Evolutionary conservation across 148 eudicot species (phyloP).

Genomic region (Spergularia bocconei): DNA sequence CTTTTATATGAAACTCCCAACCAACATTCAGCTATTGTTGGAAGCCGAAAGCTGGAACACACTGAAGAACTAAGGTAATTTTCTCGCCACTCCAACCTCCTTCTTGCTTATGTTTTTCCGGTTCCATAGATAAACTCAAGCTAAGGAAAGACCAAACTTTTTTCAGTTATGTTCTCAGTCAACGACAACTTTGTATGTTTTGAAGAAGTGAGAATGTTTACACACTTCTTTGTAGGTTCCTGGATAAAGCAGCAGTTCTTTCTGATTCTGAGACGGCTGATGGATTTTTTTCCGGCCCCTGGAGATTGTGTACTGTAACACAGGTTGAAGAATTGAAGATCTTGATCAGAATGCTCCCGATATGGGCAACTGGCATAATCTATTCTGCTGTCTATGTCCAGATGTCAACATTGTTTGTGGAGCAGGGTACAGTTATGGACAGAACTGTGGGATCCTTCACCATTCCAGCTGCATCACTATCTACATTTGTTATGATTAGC

Average conservation of each 20-base stretch:
- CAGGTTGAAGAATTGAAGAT: conserved; percentile 74
- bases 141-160: background rate
- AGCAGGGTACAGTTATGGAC: conserved; percentile 53
- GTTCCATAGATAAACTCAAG: conserved; percentile 28
- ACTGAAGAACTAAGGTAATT: conserved; percentile 57
- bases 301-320: conserved; percentile 64
- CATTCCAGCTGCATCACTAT: conserved; percentile 67
- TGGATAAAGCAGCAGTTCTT: conserved; percentile 64
- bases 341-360: conserved; percentile 52
- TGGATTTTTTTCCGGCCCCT: conserved; percentile 28
- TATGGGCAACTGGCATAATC: conserved; percentile 67
- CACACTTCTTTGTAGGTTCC: conserved; percentile 37
- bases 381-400: conserved; percentile 57
- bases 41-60: conserved; percentile 61
- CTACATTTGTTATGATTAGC: conserved; percentile 58
- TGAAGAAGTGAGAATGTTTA: background rate
- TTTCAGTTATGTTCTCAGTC: too few relatives aligned
- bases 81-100: conserved; percentile 16
- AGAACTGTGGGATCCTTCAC: conserved; percentile 36
- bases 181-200: background rate
- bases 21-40: conserved; percentile 47
- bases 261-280: conserved; percentile 15
- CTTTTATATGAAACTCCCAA: conserved; percentile 52
- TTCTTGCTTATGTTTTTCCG: background rate
- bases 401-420: conserved; percentile 57